Percentiles rank a stretch among this genome's conserved stretches.
These are phyloP conservation scores for Wickerhamomyces chaumierensis DNA, from an alignment of 805 yeast genomes.

Conservation along the genomic window DNA sequence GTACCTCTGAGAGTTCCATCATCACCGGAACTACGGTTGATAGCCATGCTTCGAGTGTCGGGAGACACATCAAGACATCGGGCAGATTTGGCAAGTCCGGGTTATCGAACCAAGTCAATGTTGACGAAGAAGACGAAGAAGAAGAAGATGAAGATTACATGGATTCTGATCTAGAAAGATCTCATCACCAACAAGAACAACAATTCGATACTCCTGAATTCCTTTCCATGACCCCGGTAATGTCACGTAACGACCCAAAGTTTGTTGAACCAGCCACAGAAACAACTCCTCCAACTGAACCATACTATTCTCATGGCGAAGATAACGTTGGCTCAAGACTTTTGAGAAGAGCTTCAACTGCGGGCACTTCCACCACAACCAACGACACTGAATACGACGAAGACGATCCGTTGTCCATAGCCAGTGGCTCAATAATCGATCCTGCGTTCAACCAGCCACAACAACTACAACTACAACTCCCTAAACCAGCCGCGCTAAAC, in stretches of 20 bases:
- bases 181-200: conserved; percentile 12
- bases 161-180: conserved; percentile 3
- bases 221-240: no score
- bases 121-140: conserved; percentile 10
- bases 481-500: no score
- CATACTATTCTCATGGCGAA: conserved; percentile 6
- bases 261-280: no score
- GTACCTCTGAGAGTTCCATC: conserved; percentile 1
- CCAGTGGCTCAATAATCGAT: conserved; percentile 6
- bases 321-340: background rate
- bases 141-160: conserved; percentile 1
- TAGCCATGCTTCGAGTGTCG: no score
- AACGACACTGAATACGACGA: conserved; percentile 5
- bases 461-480: background rate
- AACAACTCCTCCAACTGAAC: no score
- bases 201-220: no score
- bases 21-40: no score
- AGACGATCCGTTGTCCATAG: conserved; percentile 10
- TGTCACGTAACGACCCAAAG: no score
- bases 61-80: background rate
- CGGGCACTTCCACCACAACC: background rate
- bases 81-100: conserved; percentile 15
- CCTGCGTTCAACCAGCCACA: conserved; percentile 5
- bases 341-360: background rate
- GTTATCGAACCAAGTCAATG: conserved; percentile 11